These are phyloP conservation scores for Heterobasidion annosum DNA, from an alignment of 1,284 basidiomycete genomes.

Conservation along the genomic window DNA sequence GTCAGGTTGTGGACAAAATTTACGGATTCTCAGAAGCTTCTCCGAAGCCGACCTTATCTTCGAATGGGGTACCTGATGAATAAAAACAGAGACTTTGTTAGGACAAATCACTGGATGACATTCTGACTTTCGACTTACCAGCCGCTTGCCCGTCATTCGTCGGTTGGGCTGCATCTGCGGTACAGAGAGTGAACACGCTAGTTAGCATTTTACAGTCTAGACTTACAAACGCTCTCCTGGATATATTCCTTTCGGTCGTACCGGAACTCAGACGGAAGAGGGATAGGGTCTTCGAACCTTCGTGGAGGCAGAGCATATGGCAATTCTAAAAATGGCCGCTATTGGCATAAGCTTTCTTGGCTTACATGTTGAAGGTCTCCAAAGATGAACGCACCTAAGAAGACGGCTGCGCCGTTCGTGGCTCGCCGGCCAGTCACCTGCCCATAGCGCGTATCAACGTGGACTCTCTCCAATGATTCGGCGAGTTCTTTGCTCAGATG, in stretches of 20 bases:
- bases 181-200: background rate
- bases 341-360: too few relatives aligned
- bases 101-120: background rate
- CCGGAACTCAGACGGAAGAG: constrained; percentile 39
- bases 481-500: constrained; percentile 45
- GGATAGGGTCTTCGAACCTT: constrained; percentile 54
- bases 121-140: constrained; percentile 21
- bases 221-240: constrained; percentile 48
- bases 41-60: constrained; percentile 57
- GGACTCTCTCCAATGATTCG: constrained; percentile 28
- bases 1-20: background rate
- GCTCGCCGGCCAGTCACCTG: constrained; percentile 48
- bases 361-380: too few relatives aligned
- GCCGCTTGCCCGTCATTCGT: constrained; percentile 53
- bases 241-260: constrained; percentile 59
- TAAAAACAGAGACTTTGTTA: too few relatives aligned
- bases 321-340: constrained; percentile 37
- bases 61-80: constrained; percentile 29
- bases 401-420: constrained; percentile 48
- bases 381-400: constrained; percentile 38
- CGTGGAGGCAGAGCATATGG: constrained; percentile 60
- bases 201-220: too few relatives aligned
- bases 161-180: constrained; percentile 50
- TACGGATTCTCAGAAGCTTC: constrained; percentile 65
- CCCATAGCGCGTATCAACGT: constrained; percentile 46